Base-by-base conservation (phyloP, 2,329 filamentous ascomycete species). In the Rutstroemia sp. region DNA sequence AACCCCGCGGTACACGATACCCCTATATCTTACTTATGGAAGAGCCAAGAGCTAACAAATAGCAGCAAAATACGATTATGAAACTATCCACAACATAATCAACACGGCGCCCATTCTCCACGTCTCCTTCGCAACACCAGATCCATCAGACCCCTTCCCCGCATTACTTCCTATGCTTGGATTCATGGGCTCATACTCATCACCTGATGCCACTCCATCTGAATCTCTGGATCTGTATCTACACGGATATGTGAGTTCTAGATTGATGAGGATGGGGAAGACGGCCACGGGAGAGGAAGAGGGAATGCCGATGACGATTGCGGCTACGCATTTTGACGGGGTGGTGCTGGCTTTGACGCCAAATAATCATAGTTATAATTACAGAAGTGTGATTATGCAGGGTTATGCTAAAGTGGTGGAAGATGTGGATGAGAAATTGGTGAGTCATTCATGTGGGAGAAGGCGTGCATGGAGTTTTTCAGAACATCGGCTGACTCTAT, bases 351-450 rank as follows among this genome's bases (percentile, higher is more conserved):
- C 87, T 19, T 78, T 95, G 14, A 90, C 89, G 0, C 87, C 89
- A 12, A 88, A 89, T 74, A 82, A 81, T 58, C 89, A 95, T 75
- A 88, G 82, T 23, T 92, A 89, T 76, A 92, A 95, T 75, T 95
- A 94, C 74, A 87, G 89, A 59, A 89, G 84, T 42, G 62, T 52
- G n/a, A 75, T 90, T 8, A 76, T 94, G 12, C 90, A 92, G 66
- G 91, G 90, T 1, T 81, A 84, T 68, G 90, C 86, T 0, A 76
- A 72, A 8, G 71, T 86, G 1, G 87, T 95, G 6, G 80, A 81
- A 2, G 81, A 87, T 58, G 70, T 73, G 0, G 80, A 78, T 2
- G 90, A 95, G 74, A 88, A 88, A 68, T 68, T 88, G n/a, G 44
- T 48, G 14, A 4, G 44, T 14, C 5, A 5, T 25, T 14, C 4